These are phyloP conservation scores for Cercospora sojina DNA, from an alignment of 2,329 filamentous ascomycete species.

Conservation along the genomic window DNA sequence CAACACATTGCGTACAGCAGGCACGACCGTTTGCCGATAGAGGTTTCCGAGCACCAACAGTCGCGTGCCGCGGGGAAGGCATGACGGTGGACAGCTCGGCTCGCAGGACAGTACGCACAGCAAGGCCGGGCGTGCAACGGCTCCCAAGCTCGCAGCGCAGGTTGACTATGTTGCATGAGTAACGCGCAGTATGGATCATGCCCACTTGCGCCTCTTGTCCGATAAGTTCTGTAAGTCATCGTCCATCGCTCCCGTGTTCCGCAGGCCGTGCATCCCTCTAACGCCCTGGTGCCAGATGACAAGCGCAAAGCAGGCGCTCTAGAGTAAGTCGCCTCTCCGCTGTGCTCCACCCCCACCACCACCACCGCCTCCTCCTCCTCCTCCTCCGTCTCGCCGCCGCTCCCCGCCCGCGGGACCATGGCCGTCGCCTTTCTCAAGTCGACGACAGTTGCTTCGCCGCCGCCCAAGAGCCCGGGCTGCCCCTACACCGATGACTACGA, in stretches of 20 bases:
- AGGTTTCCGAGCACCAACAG: background rate
- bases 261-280: background rate
- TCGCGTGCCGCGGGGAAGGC: background rate
- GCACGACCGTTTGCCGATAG: background rate
- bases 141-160: background rate
- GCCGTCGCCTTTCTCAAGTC: slow-evolving; percentile 12
- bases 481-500: slow-evolving; percentile 24
- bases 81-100: background rate
- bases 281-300: slow-evolving; percentile 56
- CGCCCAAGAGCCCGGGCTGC: slow-evolving; percentile 10
- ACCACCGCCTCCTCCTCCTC: slow-evolving; percentile 10
- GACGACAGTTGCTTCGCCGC: background rate
- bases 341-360: background rate
- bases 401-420: background rate
- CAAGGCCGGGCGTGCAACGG: background rate
- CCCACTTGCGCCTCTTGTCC: slow-evolving; percentile 69
- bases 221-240: slow-evolving; percentile 72
- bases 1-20: background rate
- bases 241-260: background rate
- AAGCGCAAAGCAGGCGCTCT: slow-evolving; percentile 95
- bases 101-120: background rate
- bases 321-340: slow-evolving; percentile 63
- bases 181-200: slow-evolving; percentile 4
- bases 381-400: background rate
- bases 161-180: background rate